Percentiles rank a stretch among this genome's conserved stretches.
Conservation (phyloP, 495 filamentous ascomycete genomes). For the Astrothelium macrocarpum region DNA sequence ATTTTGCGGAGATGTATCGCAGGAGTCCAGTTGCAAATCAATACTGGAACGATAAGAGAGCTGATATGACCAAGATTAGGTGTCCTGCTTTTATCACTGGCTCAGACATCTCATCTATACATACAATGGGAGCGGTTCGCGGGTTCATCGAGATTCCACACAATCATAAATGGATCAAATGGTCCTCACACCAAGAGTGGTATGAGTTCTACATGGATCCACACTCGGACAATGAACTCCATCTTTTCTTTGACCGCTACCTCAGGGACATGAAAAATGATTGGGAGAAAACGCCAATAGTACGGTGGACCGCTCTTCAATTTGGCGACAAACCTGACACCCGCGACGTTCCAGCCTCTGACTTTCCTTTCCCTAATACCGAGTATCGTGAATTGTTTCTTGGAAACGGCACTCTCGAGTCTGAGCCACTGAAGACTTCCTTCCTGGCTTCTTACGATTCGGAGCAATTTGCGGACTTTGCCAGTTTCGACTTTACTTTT, state of each 20-base stretch:
- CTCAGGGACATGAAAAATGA: constrained; percentile 33
- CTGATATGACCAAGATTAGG: constrained; percentile 15
- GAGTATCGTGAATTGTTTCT: constrained; percentile 29
- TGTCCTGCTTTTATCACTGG: constrained; percentile 19
- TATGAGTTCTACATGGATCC: constrained; percentile 30
- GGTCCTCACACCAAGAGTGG: constrained; percentile 34
- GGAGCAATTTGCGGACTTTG: constrained; percentile 17
- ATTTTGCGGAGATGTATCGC: constrained; percentile 28
- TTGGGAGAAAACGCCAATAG: constrained; percentile 36
- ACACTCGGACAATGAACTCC: constrained; percentile 25
- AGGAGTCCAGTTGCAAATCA: constrained; percentile 12
- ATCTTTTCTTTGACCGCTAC: constrained; percentile 35
- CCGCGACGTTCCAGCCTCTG: constrained; percentile 11
- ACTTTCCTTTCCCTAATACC: constrained; percentile 30
- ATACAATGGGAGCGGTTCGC: constrained; percentile 34
- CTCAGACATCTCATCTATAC: constrained; percentile 28
- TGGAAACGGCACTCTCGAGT: constrained; percentile 9
- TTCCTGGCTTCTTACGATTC: constrained; percentile 23
- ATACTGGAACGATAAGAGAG: constrained; percentile 18
- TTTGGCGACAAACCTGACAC: constrained; percentile 12
- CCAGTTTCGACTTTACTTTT: constrained; percentile 32
- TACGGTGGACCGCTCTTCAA: constrained; percentile 21
- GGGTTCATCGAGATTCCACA: constrained; percentile 27
- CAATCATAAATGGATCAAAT: constrained; percentile 31
- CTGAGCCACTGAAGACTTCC: neutral